phyloP scores from a whole-genome alignment of 306 rosid genomes.

The Cucumis hystrix region DNA sequence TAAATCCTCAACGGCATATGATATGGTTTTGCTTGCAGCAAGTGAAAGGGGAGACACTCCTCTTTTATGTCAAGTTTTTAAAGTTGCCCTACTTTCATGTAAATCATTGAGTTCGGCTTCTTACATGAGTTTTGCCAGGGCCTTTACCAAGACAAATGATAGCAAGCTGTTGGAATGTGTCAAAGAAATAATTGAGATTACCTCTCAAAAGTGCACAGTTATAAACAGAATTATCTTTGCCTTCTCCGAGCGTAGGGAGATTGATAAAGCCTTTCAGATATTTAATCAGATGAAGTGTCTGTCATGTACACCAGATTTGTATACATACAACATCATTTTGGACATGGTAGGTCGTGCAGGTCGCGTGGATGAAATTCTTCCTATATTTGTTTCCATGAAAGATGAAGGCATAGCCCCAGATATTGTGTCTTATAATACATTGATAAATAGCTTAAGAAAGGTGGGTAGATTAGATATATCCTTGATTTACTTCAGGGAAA shows the following conservation, averaged over 20 bases:
- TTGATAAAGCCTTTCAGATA: slow-evolving; percentile 50
- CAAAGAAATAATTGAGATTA: slow-evolving; percentile 27
- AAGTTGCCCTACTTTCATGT: slow-evolving; percentile 24
- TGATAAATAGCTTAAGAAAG: slow-evolving; percentile 54
- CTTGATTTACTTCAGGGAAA: slow-evolving; percentile 39
- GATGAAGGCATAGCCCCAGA: slow-evolving; percentile 44
- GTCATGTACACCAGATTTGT: slow-evolving; percentile 31
- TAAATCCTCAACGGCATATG: slow-evolving; percentile 22
- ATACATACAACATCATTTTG: slow-evolving; percentile 54
- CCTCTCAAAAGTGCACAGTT: slow-evolving; percentile 28
- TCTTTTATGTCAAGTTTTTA: slow-evolving; percentile 39
- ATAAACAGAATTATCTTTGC: slow-evolving; percentile 52
- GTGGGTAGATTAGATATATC: slow-evolving; percentile 56
- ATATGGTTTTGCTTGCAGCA: slow-evolving; percentile 36
- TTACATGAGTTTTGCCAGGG: slow-evolving; percentile 40
- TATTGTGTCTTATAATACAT: slow-evolving; percentile 53
- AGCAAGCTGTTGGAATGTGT: slow-evolving; percentile 27
- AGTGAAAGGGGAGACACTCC: slow-evolving; percentile 36
- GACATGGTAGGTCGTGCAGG: slow-evolving; percentile 63
- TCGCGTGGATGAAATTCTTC: slow-evolving; percentile 37
- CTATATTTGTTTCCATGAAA: slow-evolving; percentile 38
- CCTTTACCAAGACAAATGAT: slow-evolving; percentile 38
- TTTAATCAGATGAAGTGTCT: slow-evolving; percentile 36
- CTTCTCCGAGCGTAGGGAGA: slow-evolving; percentile 50
- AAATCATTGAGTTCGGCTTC: slow-evolving; percentile 29